Evolutionary conservation across 768 basidiomycete genomes (phyloP), one percentile per base, ranked within the genome.

Genomic region (Leccinum rimulosum): DNA sequence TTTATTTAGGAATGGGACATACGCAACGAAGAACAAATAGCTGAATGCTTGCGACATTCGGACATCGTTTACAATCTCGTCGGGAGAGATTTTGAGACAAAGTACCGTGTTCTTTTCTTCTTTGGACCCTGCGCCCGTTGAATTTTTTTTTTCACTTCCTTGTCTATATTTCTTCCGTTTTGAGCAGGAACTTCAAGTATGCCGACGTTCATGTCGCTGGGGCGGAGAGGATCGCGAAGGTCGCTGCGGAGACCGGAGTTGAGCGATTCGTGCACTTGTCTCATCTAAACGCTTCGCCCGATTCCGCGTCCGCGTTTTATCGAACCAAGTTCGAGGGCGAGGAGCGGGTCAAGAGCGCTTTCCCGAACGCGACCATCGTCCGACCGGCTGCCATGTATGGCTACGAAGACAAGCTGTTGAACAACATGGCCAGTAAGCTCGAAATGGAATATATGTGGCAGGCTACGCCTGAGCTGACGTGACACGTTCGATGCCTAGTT

Each of bases 1-100:
- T 27, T 25, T 55, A 40, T 59, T 28, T 62, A 98, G 95, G 96
- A 98, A 83, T 98, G 94, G 93, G 94, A 98, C 70, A 81, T 96
- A 51, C 84, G 93, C 58, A 88, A 92, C 70, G 90, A 93, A 67
- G 82, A 86, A 53, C 93, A 95, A 70, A 97, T 95, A 66, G 91
- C 85, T 40, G 96, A 98, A 72, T 97, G 95, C 73, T 72, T 98
- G 59, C 82, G 92, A 64, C 94, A 97, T 75, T 98, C 96, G 19
- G 93, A 98, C 72, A 90, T 89, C 5, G 97, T 99, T 22, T 97
- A 95, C 80, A 98, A 98, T 76, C 88, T 98, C 58, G 88, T 91
- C 53, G 95, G 96, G 19, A 80, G 95, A 53, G 92, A 98, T 73
- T 96, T 88, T 71, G 91, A 93, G 77, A 99, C 97, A 60, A 96